phyloP scores from a whole-genome alignment of 441 rosid species.

The Kokia cookei region DNA sequence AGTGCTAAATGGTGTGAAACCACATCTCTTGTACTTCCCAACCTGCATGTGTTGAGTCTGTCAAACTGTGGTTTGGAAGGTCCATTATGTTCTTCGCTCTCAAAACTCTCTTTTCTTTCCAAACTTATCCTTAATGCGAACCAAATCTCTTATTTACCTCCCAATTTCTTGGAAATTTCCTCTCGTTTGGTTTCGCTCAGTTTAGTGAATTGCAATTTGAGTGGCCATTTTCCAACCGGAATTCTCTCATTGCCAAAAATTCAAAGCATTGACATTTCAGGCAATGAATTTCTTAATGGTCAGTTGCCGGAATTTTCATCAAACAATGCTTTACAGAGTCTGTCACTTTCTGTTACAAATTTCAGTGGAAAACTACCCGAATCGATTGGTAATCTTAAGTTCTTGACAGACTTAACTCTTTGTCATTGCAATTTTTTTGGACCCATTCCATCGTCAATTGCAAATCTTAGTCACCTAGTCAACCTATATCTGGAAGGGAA shows the following conservation, averaged over 20 bases:
- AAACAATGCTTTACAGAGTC: too few species aligned
- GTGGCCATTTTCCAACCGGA: neutral
- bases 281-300: accelerated
- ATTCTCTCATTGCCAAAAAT: neutral
- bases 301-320: too few species aligned
- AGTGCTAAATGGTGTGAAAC: neutral
- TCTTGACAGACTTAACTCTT: neutral
- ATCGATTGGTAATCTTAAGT: neutral
- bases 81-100: too few species aligned
- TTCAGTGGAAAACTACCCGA: neutral
- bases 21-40: neutral
- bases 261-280: neutral
- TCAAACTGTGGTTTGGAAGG: neutral
- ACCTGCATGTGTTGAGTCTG: neutral
- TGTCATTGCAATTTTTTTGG: neutral
- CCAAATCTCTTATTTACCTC: too few species aligned
- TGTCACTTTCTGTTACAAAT: neutral
- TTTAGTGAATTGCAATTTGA: neutral
- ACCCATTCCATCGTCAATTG: neutral
- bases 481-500: neutral
- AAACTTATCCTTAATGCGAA: too few species aligned
- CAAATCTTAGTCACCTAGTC: neutral
- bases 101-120: neutral
- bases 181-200: too few species aligned
- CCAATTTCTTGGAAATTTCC: too few species aligned